A percentile compares a stretch with the other conserved stretches of the same genome.
Conservation (phyloP, 2,329 filamentous ascomycete species). For the Curvularia verruculosa region DNA sequence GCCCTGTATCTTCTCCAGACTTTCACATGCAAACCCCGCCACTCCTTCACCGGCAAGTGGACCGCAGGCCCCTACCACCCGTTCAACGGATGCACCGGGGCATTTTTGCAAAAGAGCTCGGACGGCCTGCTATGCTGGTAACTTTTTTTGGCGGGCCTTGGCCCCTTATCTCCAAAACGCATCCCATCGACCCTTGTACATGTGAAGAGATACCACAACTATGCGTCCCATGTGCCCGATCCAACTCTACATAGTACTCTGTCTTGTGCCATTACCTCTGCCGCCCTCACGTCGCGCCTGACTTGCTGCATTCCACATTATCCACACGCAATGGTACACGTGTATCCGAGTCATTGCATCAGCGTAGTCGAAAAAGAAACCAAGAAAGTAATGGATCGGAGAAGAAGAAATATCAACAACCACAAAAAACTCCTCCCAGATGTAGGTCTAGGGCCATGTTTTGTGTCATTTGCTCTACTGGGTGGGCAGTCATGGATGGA, state of each 20-base stretch:
- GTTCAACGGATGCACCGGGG: slow-evolving; percentile 8
- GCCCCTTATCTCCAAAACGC: background rate
- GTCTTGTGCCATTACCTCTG: background rate
- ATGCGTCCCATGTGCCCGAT: too few species aligned
- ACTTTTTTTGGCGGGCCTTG: background rate
- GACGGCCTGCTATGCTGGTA: background rate
- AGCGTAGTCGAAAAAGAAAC: background rate
- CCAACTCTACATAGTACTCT: background rate
- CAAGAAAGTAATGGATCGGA: background rate
- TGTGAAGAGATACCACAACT: background rate
- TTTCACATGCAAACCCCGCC: slow-evolving; percentile 30
- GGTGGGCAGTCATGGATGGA: background rate
- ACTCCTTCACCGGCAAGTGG: slow-evolving; percentile 13
- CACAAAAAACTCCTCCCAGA: background rate
- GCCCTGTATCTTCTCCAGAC: slow-evolving; percentile 22
- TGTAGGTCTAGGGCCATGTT: background rate
- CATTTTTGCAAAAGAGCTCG: background rate
- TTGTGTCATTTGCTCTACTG: background rate
- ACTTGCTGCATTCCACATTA: background rate
- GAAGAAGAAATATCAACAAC: background rate
- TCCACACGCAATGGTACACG: background rate
- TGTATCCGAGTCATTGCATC: background rate
- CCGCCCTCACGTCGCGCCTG: background rate
- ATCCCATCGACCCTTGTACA: background rate
- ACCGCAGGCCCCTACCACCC: slow-evolving; percentile 23